phyloP scores from a whole-genome alignment of 2,329 filamentous ascomycete species.

The Zarea fungicola region DNA sequence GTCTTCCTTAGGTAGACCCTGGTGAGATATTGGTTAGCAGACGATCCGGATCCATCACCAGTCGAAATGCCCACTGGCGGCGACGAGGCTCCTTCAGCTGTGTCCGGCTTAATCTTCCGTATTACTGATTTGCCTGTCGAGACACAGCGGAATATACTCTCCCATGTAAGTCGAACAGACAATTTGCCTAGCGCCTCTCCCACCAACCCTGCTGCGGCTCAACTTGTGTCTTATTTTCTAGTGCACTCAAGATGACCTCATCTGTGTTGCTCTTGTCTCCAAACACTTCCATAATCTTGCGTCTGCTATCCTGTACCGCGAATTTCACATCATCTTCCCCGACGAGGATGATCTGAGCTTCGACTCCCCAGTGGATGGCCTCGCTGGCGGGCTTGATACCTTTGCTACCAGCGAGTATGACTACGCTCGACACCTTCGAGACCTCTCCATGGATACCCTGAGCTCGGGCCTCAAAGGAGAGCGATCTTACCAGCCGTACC shows the following conservation, averaged over 20 bases:
- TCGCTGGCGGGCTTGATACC: slow-evolving; percentile 55
- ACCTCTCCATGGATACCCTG: slow-evolving; percentile 52
- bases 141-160: slow-evolving; percentile 44
- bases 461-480: slow-evolving; percentile 49
- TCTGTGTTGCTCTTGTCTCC: slow-evolving; percentile 54
- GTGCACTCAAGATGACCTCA: slow-evolving; percentile 49
- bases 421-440: slow-evolving; percentile 53
- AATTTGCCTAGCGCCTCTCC: neutral
- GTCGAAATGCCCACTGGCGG: slow-evolving; percentile 31
- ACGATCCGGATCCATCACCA: slow-evolving; percentile 5
- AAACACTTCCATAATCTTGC: slow-evolving; percentile 53
- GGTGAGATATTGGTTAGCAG: neutral
- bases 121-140: slow-evolving; percentile 43
- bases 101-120: slow-evolving; percentile 16
- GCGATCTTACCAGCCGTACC: slow-evolving; percentile 47
- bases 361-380: slow-evolving; percentile 50
- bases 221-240: slow-evolving; percentile 25
- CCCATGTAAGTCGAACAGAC: slow-evolving; percentile 33
- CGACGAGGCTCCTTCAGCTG: slow-evolving; percentile 22
- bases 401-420: slow-evolving; percentile 60
- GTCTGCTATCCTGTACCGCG: slow-evolving; percentile 53
- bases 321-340: slow-evolving; percentile 56
- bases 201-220: neutral
- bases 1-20: slow-evolving; percentile 10
- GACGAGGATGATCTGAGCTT: slow-evolving; percentile 49